These are phyloP conservation scores for Rhizoctonia solani DNA, from an alignment of 1,284 basidiomycete species.

Conservation along the genomic window DNA sequence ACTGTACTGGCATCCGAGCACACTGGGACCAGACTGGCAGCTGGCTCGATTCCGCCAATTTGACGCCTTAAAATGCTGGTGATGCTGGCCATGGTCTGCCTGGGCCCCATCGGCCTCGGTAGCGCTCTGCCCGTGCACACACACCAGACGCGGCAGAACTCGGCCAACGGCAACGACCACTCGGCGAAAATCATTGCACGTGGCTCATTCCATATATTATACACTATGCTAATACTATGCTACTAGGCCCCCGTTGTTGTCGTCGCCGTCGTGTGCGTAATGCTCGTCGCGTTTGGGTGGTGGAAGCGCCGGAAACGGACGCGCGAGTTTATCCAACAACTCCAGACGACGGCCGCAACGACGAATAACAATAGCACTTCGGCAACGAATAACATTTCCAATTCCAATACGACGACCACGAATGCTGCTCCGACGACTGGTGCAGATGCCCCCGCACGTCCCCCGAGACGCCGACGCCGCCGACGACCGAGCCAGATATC, in stretches of 20 bases:
- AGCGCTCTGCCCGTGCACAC: too few relatives aligned
- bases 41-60: too few relatives aligned
- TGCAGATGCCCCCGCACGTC: constrained; percentile 19
- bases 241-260: constrained; percentile 17
- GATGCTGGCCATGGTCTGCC: too few relatives aligned
- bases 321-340: constrained; percentile 1
- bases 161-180: not conserved
- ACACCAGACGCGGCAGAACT: too few relatives aligned
- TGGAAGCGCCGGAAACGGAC: constrained; percentile 22
- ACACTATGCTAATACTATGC: constrained; percentile 1
- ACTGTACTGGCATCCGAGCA: too few relatives aligned
- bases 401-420: not conserved
- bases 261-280: not conserved
- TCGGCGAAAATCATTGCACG: constrained; percentile 14
- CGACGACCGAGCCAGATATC: constrained; percentile 67
- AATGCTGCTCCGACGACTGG: constrained; percentile 3
- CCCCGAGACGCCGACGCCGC: constrained; percentile 51
- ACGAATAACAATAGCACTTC: not conserved
- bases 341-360: constrained; percentile 7
- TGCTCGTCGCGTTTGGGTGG: constrained; percentile 1
- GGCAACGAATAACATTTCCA: not conserved
- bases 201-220: not conserved
- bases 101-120: too few relatives aligned
- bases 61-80: too few relatives aligned
- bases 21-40: too few relatives aligned